phyloP scores from a whole-genome alignment of 1,139 yeast genomes.

The Kazachstania sp. region DNA sequence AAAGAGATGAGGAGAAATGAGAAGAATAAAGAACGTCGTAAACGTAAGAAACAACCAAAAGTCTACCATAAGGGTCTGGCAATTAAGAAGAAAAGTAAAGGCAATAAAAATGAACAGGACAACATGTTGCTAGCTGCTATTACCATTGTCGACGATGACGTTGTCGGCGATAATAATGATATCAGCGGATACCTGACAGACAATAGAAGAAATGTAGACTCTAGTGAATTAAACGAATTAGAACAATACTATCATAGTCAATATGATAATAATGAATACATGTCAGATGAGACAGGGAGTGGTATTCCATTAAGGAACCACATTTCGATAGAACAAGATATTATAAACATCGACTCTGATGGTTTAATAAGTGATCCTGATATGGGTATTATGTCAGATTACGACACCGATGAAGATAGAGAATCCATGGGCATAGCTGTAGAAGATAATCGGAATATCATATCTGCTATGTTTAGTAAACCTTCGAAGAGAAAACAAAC shows the following conservation, averaged over 20 bases:
- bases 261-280: conserved; percentile 8
- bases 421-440: neutral
- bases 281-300: conserved; percentile 2
- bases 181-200: neutral
- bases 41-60: neutral
- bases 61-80: conserved; percentile 19
- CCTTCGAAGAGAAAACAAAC: neutral
- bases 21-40: neutral
- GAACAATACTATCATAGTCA: conserved; percentile 8
- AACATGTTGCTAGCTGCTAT: conserved; percentile 14
- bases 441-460: conserved; percentile 10
- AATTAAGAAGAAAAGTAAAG: conserved; percentile 10
- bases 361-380: neutral
- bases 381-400: neutral
- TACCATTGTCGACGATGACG: conserved; percentile 12
- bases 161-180: conserved; percentile 3
- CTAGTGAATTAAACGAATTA: conserved; percentile 7
- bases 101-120: conserved; percentile 10
- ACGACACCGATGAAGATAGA: conserved; percentile 5
- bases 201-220: conserved; percentile 1
- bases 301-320: neutral
- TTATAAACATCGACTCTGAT: conserved; percentile 4
- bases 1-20: conserved; percentile 12
- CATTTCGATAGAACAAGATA: neutral
- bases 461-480: conserved; percentile 11